Percentiles rank a stretch among this genome's conserved stretches.
Conservation (phyloP, 345 rosid species). For the Brassica rapa region DNA sequence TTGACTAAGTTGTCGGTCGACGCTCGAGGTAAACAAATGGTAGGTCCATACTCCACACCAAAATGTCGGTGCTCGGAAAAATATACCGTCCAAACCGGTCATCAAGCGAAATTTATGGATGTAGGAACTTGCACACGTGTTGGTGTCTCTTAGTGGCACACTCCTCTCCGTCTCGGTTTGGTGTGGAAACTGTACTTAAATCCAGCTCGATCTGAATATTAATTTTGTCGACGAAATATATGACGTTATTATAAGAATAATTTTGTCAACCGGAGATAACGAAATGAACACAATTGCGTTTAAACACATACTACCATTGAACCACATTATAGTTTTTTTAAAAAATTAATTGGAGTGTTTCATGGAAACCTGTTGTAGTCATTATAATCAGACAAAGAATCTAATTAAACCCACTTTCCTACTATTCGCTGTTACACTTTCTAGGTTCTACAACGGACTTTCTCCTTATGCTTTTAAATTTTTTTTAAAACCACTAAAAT, state of each 20-base stretch:
- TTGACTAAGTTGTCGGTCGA: background rate
- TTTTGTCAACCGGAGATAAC: no score
- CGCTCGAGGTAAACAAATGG: background rate
- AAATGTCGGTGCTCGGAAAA: background rate
- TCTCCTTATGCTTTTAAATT: no score
- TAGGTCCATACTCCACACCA: background rate
- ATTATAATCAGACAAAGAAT: no score
- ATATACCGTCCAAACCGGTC: constrained; percentile 34
- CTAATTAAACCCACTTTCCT: no score
- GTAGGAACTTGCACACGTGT: constrained; percentile 40
- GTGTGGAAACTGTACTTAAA: constrained; percentile 12
- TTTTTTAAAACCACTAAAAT: no score
- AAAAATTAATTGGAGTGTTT: no score
- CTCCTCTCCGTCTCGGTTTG: constrained; percentile 15
- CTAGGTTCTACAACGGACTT: no score
- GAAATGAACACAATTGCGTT: no score
- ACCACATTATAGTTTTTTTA: background rate
- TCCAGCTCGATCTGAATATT: constrained; percentile 1
- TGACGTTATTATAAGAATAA: background rate
- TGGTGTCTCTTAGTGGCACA: constrained; percentile 29
- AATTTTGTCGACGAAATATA: constrained; percentile 16
- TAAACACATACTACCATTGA: background rate
- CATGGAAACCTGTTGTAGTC: no score
- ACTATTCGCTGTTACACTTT: no score
- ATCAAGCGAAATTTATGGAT: constrained; percentile 31